These are phyloP conservation scores for Iberis pinnata DNA, from an alignment of 345 rosid genomes.

Conservation along the genomic window DNA sequence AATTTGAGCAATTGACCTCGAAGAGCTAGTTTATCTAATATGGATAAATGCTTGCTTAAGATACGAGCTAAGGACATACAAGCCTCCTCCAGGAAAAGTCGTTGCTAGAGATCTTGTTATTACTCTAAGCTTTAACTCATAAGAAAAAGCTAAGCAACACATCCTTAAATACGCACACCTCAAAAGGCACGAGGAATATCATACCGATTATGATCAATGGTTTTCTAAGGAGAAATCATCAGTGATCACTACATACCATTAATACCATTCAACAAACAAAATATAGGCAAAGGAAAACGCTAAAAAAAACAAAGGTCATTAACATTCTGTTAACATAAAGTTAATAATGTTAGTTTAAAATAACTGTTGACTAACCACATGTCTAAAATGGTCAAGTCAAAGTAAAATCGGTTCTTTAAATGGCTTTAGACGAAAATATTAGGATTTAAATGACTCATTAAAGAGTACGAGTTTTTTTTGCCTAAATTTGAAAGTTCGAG, in stretches of 20 bases:
- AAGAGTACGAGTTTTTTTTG: too few relatives aligned
- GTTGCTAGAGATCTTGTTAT: conserved; percentile 79
- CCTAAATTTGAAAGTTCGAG: too few relatives aligned
- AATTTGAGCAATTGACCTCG: conserved; percentile 60
- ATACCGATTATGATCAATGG: conserved; percentile 57
- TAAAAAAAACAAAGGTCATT: too few relatives aligned
- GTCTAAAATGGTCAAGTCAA: too few relatives aligned
- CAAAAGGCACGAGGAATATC: conserved; percentile 42
- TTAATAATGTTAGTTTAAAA: too few relatives aligned
- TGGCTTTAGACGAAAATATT: too few relatives aligned
- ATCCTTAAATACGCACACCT: conserved; percentile 66
- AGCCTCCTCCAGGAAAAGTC: conserved; percentile 57
- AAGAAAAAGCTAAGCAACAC: conserved; percentile 70
- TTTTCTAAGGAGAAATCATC: conserved; percentile 43
- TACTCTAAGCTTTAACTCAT: conserved; percentile 70
- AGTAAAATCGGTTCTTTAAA: too few relatives aligned
- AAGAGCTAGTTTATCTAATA: conserved; percentile 74
- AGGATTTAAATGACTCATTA: too few relatives aligned
- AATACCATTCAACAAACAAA: too few relatives aligned
- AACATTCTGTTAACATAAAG: too few relatives aligned
- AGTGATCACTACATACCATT: conserved; percentile 35
- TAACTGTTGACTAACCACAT: too few relatives aligned
- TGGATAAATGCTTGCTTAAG: conserved; percentile 95
- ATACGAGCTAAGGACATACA: conserved; percentile 66
- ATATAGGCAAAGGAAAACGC: too few relatives aligned